Evolutionary conservation across 345 rosid species (phyloP), one percentile per base, ranked within the genome.

Genomic region (Murraya paniculata): DNA sequence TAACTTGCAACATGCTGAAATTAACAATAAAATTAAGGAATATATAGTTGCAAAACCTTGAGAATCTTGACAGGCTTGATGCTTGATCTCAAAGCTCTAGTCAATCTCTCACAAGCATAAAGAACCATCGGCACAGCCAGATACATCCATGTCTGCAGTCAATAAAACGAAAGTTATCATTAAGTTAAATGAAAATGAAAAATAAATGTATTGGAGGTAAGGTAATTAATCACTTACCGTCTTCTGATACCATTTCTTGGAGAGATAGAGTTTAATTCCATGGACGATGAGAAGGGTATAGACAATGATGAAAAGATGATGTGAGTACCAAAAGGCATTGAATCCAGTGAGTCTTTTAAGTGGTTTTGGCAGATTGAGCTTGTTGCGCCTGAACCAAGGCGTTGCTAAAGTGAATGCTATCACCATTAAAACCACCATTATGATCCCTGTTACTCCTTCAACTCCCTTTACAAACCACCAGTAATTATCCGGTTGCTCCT

Each of bases 271-370:
- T 67, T 84, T 56, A 78, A 91, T 84, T 7, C 98, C 95, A 68
- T 94, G 98, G 72, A 92, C 92, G 64, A 92, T 67, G 78, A 94
- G 97, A 48, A 91, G 93, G 48, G 91, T 64, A 77, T 94, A 94
- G 81, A 94, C 98, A 33, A 92, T 88, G 25, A 94, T 87, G 68
- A 94, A 92, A 30, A 88, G 83, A 78, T 94, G 98, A 82, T 94
- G 97, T 9, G 97, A 90, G 79, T 94, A 94, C 98, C 98, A 94
- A 76, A 94, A 94, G 60, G 97, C 97, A 68, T 94, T 94, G 79
- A 94, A 94, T 35, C 98, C 98, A 0, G 98, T 91, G 57, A 94
- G 90, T 79, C 83, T 92, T 81, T 88, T 90, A 9, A 94, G 85
- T 35, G 87, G 86, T 2, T 82, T 91, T 38, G 98, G 98, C 27